These are phyloP conservation scores for Citrus sinensis DNA, from an alignment of 345 rosid species.

Conservation along the genomic window DNA sequence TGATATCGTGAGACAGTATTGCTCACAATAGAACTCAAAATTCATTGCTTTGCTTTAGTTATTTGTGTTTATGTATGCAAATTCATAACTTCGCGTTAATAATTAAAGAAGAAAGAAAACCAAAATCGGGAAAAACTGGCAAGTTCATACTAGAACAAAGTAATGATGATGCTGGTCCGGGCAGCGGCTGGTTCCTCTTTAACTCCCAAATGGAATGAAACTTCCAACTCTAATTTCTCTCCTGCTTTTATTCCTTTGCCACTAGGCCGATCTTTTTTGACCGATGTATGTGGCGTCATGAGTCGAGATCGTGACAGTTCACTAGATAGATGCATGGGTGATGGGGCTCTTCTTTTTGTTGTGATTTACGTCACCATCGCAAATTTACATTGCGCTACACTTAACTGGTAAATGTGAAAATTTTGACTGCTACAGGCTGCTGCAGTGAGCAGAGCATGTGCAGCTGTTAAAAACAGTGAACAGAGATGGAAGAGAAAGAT, in stretches of 20 bases:
- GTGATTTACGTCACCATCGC: background rate
- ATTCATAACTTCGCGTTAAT: no score
- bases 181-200: background rate
- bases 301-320: no score
- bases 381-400: background rate
- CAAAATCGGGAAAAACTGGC: background rate
- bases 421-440: no score
- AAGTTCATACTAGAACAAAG: background rate
- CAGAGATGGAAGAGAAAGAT: no score
- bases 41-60: background rate
- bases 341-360: conserved; percentile 1
- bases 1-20: no score
- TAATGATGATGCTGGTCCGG: background rate
- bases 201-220: background rate
- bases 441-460: no score
- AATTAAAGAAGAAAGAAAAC: background rate
- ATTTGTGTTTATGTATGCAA: no score
- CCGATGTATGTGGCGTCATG: background rate
- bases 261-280: background rate
- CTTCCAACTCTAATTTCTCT: background rate
- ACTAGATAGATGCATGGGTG: no score
- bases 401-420: background rate
- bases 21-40: background rate
- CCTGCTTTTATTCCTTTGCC: background rate
- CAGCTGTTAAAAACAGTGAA: background rate